phyloP scores from a whole-genome alignment of 73 alveolate genomes.

The Paramecium tetraurelia region DNA sequence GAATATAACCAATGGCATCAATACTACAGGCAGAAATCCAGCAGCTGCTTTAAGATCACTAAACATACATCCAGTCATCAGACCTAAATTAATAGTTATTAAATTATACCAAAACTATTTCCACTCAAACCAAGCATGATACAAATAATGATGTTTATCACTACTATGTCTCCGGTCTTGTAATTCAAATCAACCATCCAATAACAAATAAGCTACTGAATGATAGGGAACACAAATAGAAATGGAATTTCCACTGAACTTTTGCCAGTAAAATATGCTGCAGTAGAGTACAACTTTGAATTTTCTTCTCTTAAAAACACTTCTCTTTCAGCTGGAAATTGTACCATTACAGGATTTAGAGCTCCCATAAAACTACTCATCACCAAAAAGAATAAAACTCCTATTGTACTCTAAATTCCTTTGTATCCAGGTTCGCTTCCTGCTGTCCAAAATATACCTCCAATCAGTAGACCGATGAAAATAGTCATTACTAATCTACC shows the following conservation, averaged over 20 bases:
- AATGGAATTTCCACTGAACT: slow-evolving; percentile 65
- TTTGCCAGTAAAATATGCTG: slow-evolving; percentile 67
- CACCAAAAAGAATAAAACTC: slow-evolving; percentile 55
- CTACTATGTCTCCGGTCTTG: slow-evolving; percentile 25
- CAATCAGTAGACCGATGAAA: background rate
- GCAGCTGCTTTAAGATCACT: slow-evolving; percentile 65
- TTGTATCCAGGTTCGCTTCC: background rate
- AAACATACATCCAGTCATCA: slow-evolving; percentile 62
- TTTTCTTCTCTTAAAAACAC: slow-evolving; percentile 74
- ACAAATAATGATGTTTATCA: background rate
- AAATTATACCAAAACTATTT: slow-evolving; percentile 61
- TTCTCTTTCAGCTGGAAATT: slow-evolving; percentile 72
- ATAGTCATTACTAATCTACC: slow-evolving; percentile 2
- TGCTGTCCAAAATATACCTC: slow-evolving; percentile 28
- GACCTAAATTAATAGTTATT: background rate
- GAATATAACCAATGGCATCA: slow-evolving; percentile 74
- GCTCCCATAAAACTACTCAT: slow-evolving; percentile 55
- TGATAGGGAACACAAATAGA: background rate
- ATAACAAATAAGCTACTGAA: slow-evolving; percentile 19
- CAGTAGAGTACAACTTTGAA: slow-evolving; percentile 55
- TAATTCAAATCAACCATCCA: slow-evolving; percentile 58
- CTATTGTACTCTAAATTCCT: slow-evolving; percentile 20
- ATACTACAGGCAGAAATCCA: slow-evolving; percentile 58
- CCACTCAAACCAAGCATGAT: slow-evolving; percentile 49
- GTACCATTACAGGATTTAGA: slow-evolving; percentile 35